These are phyloP conservation scores for Phytophthora pluvialis DNA, from an alignment of 352 stramenopile species.

Conservation along the genomic window DNA sequence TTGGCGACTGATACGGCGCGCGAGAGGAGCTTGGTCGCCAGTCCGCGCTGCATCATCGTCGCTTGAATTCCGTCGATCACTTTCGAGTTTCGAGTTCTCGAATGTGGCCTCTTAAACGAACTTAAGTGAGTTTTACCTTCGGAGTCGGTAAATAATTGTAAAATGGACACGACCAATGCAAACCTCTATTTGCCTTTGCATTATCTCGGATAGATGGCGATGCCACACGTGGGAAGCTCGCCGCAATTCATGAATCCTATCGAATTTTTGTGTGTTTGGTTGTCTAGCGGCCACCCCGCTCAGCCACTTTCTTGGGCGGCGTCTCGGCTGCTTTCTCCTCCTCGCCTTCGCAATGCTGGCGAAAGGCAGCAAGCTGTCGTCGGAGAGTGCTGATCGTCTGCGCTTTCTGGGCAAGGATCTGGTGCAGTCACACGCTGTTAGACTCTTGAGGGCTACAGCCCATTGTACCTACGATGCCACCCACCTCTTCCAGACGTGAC, in stretches of 20 bases:
- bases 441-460: neutral
- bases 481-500: constrained; percentile 85
- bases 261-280: neutral
- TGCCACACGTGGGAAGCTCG: neutral
- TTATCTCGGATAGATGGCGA: constrained; percentile 1
- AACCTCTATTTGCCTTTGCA: constrained; percentile 6
- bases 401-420: constrained; percentile 95
- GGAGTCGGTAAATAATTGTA: too few species aligned
- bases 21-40: constrained; percentile 22
- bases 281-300: constrained; percentile 19
- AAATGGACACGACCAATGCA: too few species aligned
- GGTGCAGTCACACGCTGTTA: neutral
- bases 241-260: neutral
- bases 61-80: neutral
- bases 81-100: constrained; percentile 10
- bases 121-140: neutral
- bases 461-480: neutral
- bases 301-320: constrained; percentile 31
- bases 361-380: constrained; percentile 85
- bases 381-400: constrained; percentile 86
- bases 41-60: constrained; percentile 26
- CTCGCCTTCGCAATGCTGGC: constrained; percentile 82
- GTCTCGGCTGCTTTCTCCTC: constrained; percentile 70
- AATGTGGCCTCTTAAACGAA: constrained; percentile 7
- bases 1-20: constrained; percentile 13